A percentile compares a stretch with the other conserved stretches of the same genome.
Conservation (phyloP, 768 basidiomycete species). For the Rhodotorula taiwanensis region DNA sequence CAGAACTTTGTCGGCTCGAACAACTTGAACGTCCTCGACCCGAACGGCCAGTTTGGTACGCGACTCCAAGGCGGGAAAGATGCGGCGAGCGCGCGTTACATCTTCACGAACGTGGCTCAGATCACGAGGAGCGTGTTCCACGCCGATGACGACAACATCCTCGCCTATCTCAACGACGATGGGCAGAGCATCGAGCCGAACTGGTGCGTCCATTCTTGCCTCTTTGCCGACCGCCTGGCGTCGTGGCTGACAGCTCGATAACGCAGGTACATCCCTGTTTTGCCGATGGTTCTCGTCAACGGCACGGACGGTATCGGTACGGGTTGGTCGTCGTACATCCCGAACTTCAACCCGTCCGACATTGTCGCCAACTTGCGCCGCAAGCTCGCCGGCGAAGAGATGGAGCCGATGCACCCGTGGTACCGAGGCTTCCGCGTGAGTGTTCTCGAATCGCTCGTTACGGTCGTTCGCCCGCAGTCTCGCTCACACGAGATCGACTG, state of each 20-base stretch:
- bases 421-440: constrained; percentile 74
- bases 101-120: constrained; percentile 70
- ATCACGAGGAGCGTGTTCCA: constrained; percentile 74
- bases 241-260: not conserved
- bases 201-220: constrained; percentile 46
- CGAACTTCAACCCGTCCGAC: constrained; percentile 84
- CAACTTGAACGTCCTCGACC: constrained; percentile 79
- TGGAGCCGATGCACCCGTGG: constrained; percentile 87
- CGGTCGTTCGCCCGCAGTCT: not conserved
- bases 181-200: constrained; percentile 81
- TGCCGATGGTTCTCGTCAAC: constrained; percentile 84
- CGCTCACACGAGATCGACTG: constrained; percentile 10
- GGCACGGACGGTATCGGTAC: constrained; percentile 98
- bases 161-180: constrained; percentile 78
- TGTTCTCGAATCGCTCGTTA: not conserved
- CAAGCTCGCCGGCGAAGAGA: constrained; percentile 75
- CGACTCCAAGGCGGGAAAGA: constrained; percentile 83
- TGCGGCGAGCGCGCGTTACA: constrained; percentile 92
- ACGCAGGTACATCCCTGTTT: constrained; percentile 65
- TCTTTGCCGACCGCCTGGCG: too few species aligned
- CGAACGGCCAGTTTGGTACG: constrained; percentile 93
- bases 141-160: constrained; percentile 74
- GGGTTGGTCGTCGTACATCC: constrained; percentile 90
- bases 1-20: constrained; percentile 93
- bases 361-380: constrained; percentile 80